Evolutionary conservation across 1,139 yeast species (phyloP), one percentile per base, ranked within the genome.

Genomic region (Geotrichum reessii): DNA sequence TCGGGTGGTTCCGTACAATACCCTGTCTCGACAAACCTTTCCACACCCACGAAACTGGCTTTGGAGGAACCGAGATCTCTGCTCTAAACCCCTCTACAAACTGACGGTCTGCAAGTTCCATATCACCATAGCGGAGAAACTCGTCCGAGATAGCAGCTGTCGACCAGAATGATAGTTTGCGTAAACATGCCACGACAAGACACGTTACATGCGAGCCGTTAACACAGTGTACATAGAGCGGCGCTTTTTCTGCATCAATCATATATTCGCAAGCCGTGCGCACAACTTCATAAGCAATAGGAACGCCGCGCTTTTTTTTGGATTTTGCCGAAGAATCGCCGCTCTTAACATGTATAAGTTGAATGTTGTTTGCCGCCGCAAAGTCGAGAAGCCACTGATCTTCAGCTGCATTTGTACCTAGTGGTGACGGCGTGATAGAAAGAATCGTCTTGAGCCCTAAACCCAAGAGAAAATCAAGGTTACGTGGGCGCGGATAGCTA

Each of bases 121-220:
- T 84, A n/a, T 88, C 84, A 6, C 92, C 82, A 33, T 42, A 25
- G 62, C 85, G 83, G 52, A 87, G 79, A 67, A 88, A 92, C 71
- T 93, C 99, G 64, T 86, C 90, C 65, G 87, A 84, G 17, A 93
- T 90, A 0, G 97, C 85, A 7, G 91, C 90, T 19, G 89, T 82
- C 9, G 95, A 86, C 99, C 99, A 93, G 66, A 87, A 84, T 48
- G 90, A 88, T 42, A 88, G 75, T 67, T 88, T 88, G 37, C 99
- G 75, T 50, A 91, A 75, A 69, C 97, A 90, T 7, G 97, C 97
- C 44, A 92, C 81, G 2, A 90, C 82, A 55, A 93, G 76, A 40
- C 95, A 83, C 0, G 96, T 87, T 1, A 89, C 87, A 64, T 90
- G 93, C 7, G 95, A 91, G 0, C 98, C 98, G 69, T 89, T 92